Evolutionary conservation across 2,329 filamentous ascomycete genomes (phyloP).

Genomic region (Saccharata proteae): DNA sequence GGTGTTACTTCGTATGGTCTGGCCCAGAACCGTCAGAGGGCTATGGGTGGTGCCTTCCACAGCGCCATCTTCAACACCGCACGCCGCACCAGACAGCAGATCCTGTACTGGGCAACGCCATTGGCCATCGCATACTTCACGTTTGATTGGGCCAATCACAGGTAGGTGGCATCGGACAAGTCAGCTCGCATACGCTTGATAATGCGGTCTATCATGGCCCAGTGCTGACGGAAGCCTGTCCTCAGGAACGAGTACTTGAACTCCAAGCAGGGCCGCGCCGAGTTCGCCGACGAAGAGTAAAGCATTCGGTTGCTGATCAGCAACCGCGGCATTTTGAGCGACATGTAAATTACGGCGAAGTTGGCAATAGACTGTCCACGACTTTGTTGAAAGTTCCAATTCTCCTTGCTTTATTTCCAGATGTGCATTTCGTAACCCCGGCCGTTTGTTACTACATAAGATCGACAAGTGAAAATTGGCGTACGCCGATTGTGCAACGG

Average conservation of each 20-base stretch:
- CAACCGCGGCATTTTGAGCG: too few species aligned
- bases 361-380: too few species aligned
- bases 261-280: conserved; percentile 59
- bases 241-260: conserved; percentile 67
- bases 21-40: conserved; percentile 78
- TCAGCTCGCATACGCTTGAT: conserved; percentile 8
- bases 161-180: conserved; percentile 48
- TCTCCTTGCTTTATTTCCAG: too few species aligned
- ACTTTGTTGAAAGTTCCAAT: too few species aligned
- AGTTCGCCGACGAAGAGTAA: conserved; percentile 34
- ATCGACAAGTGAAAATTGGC: too few species aligned
- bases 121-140: conserved; percentile 65
- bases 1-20: conserved; percentile 60
- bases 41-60: conserved; percentile 64
- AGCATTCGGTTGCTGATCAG: too few species aligned
- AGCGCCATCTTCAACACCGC: conserved; percentile 92
- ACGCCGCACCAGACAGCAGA: conserved; percentile 73
- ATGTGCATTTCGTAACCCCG: too few species aligned
- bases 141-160: conserved; percentile 85
- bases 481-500: too few species aligned
- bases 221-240: conserved; percentile 3
- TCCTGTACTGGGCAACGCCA: conserved; percentile 79
- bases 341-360: too few species aligned
- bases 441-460: too few species aligned
- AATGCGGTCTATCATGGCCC: not conserved